phyloP scores from a whole-genome alignment of 257 asterid genomes.

The Solanum habrochaites region DNA sequence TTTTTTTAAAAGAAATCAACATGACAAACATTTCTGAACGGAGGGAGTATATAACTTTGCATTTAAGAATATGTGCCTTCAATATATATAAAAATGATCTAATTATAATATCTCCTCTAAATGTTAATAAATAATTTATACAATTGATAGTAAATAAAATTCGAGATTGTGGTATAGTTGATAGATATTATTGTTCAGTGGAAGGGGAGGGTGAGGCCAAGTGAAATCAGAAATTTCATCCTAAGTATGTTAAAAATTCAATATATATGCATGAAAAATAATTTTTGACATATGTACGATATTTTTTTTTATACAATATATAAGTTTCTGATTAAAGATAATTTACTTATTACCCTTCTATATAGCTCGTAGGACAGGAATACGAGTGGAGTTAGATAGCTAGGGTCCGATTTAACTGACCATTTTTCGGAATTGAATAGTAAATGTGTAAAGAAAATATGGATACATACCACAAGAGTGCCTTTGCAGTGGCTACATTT shows the following conservation, averaged over 20 bases:
- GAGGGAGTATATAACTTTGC: no score
- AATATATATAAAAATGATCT: no score
- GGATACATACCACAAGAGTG: slow-evolving; percentile 56
- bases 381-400: not conserved
- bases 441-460: not conserved
- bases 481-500: slow-evolving; percentile 74
- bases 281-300: not conserved
- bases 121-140: not conserved
- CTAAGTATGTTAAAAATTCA: not conserved
- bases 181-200: not conserved
- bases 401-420: not conserved
- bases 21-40: no score
- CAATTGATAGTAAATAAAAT: not conserved
- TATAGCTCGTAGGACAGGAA: not conserved
- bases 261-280: not conserved
- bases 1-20: no score
- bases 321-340: not conserved
- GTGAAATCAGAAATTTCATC: not conserved
- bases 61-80: no score
- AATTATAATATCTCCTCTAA: not conserved
- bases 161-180: not conserved
- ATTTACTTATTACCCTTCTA: not conserved
- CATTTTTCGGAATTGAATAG: not conserved
- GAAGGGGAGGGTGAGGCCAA: not conserved
- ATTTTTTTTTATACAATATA: not conserved